A percentile compares a stretch with the other conserved stretches of the same genome.
Conservation (phyloP, 1,139 yeast species). For the Ogataea hybrid region DNA sequence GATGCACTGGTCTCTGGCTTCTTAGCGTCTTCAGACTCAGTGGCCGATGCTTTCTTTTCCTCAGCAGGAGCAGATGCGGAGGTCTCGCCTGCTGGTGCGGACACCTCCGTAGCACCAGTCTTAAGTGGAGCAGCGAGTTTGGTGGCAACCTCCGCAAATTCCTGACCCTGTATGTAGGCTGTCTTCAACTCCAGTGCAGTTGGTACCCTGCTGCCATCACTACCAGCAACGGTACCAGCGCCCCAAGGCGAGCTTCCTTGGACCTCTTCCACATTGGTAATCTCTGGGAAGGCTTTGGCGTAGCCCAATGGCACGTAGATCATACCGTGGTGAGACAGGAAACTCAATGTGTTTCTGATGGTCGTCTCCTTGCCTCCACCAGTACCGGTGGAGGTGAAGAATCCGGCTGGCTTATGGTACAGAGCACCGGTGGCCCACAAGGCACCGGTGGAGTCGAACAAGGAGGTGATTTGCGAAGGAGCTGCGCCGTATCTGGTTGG, state of each 20-base stretch:
- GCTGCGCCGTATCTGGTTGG: constrained; percentile 51
- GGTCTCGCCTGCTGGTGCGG: not conserved
- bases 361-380: constrained; percentile 52
- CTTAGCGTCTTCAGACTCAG: constrained; percentile 13
- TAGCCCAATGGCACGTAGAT: constrained; percentile 52
- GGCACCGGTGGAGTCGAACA: constrained; percentile 47
- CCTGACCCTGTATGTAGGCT: constrained; percentile 43
- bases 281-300: constrained; percentile 37
- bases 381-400: constrained; percentile 46
- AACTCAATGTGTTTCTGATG: constrained; percentile 36
- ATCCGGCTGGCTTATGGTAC: constrained; percentile 46
- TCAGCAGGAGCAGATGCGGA: constrained; percentile 7
- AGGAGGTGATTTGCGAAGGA: constrained; percentile 46
- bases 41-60: constrained; percentile 12
- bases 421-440: constrained; percentile 52
- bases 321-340: constrained; percentile 47
- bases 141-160: constrained; percentile 39
- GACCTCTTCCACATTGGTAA: constrained; percentile 38
- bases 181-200: constrained; percentile 39
- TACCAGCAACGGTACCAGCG: constrained; percentile 48
- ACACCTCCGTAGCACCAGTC: not conserved
- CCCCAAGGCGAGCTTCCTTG: constrained; percentile 54
- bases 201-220: constrained; percentile 48
- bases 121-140: constrained; percentile 25
- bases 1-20: constrained; percentile 4